Conservation (phyloP, 768 basidiomycete species). For the Phallus indusiatus region DNA sequence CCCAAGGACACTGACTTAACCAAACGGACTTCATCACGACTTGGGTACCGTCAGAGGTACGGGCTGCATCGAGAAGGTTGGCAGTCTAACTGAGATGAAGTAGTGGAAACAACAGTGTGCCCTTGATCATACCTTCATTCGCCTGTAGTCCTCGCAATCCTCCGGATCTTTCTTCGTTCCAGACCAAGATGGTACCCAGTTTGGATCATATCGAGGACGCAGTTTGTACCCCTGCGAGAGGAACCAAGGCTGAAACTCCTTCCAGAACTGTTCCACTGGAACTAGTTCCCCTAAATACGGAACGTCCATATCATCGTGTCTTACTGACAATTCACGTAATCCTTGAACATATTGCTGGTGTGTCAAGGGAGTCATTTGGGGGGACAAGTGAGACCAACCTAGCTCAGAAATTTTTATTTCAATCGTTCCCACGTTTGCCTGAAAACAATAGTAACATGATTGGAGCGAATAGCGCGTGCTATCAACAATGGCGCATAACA, state of each 20-base stretch:
- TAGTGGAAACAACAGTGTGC: not conserved
- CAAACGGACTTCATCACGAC: conserved; percentile 17
- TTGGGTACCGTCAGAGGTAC: conserved; percentile 14
- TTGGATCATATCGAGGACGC: conserved; percentile 23
- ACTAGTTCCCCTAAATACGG: not conserved
- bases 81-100: not conserved
- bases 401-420: no score
- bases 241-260: conserved; percentile 23
- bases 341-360: no score
- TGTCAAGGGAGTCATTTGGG: no score
- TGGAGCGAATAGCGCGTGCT: no score
- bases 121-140: no score
- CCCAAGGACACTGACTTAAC: not conserved
- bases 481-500: no score
- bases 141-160: conserved; percentile 6
- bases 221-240: conserved; percentile 24
- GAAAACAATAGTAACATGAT: no score
- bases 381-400: no score
- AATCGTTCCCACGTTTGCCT: no score
- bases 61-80: conserved; percentile 14
- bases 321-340: no score
- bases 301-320: no score
- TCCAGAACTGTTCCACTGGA: conserved; percentile 11
- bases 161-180: not conserved
- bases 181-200: conserved; percentile 28